Conservation (phyloP, 1,139 yeast species). For the Saccharomycopsis hybrid region DNA sequence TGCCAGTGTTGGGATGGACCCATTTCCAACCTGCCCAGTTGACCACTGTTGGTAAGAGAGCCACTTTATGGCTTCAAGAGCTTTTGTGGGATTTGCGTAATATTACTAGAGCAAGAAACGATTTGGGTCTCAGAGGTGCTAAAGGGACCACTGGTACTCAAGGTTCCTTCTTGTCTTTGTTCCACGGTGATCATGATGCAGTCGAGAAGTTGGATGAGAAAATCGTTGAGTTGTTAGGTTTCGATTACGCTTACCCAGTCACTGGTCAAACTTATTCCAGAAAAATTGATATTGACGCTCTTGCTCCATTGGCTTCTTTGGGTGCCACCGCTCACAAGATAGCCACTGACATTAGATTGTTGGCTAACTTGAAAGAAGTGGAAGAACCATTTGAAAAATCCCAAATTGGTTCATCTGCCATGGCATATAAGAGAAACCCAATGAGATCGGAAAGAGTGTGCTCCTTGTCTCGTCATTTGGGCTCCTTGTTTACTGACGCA, state of each 20-base stretch:
- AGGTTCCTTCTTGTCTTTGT: conserved; percentile 88
- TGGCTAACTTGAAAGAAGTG: conserved; percentile 93
- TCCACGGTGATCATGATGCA: conserved; percentile 95
- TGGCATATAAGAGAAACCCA: conserved; percentile 99
- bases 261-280: conserved; percentile 98
- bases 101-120: conserved; percentile 92
- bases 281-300: conserved; percentile 91
- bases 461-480: conserved; percentile 91
- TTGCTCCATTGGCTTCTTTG: conserved; percentile 87
- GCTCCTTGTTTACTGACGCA: conserved; percentile 86
- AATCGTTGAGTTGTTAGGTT: conserved; percentile 89
- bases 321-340: conserved; percentile 97
- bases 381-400: conserved; percentile 98
- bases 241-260: conserved; percentile 91
- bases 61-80: conserved; percentile 96
- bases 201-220: conserved; percentile 88
- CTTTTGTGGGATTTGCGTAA: conserved; percentile 96
- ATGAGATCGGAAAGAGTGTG: conserved; percentile 99
- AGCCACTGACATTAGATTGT: conserved; percentile 92
- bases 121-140: conserved; percentile 94
- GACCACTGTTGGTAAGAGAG: conserved; percentile 97
- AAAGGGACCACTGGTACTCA: conserved; percentile 99
- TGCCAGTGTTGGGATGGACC: conserved; percentile 98
- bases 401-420: conserved; percentile 96
- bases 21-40: conserved; percentile 99